phyloP scores from a whole-genome alignment of 768 basidiomycete species.

The Russula lepida region DNA sequence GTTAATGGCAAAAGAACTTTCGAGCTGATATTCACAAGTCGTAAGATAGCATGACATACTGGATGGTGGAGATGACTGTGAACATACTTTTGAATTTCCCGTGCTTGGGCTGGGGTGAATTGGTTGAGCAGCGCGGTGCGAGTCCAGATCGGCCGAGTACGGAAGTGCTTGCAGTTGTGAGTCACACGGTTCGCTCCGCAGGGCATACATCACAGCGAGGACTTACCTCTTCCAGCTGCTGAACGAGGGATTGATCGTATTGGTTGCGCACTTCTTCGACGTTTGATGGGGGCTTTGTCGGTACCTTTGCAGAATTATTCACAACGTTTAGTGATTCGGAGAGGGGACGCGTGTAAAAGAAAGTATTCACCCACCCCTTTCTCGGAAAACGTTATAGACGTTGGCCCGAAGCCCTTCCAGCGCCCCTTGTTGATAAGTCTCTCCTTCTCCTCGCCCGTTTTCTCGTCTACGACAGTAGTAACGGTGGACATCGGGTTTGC shows the following conservation, averaged over 20 bases:
- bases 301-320: conserved; percentile 24
- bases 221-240: conserved; percentile 47
- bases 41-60: not conserved
- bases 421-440: conserved; percentile 78
- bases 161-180: conserved; percentile 45
- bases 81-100: conserved; percentile 68
- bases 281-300: conserved; percentile 51
- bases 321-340: conserved; percentile 29
- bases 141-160: conserved; percentile 80
- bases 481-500: conserved; percentile 66
- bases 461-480: conserved; percentile 57
- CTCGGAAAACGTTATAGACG: conserved; percentile 61
- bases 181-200: not conserved
- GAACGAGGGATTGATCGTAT: conserved; percentile 46
- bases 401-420: conserved; percentile 79
- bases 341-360: not conserved
- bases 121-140: conserved; percentile 81
- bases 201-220: not conserved
- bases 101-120: conserved; percentile 54
- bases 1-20: conserved; percentile 74
- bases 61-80: not conserved
- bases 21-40: conserved; percentile 40
- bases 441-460: conserved; percentile 73
- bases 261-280: conserved; percentile 52
- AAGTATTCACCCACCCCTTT: conserved; percentile 34